Evolutionary conservation across 306 rosid genomes (phyloP).

Genomic region (Purshia tridentata): DNA sequence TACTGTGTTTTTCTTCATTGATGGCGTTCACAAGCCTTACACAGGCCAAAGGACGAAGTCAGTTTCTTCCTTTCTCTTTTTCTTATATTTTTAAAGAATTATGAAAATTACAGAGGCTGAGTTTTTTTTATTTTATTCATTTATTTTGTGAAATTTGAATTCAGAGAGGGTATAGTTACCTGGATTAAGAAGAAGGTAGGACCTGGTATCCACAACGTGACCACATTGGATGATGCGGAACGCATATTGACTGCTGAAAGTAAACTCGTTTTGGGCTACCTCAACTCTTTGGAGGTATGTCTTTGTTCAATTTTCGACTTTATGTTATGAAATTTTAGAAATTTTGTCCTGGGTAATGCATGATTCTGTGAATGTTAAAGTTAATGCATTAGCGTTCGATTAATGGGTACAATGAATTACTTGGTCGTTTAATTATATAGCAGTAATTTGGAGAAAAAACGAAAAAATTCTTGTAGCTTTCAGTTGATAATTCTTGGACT

Average conservation of each 20-base stretch:
- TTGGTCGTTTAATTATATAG: not conserved
- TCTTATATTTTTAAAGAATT: not conserved
- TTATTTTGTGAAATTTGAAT: not conserved
- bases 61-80: slow-evolving; percentile 12
- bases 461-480: not conserved
- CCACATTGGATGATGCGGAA: slow-evolving; percentile 76
- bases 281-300: slow-evolving; percentile 89
- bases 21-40: slow-evolving; percentile 77
- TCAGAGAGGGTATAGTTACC: slow-evolving; percentile 76
- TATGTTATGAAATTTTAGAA: not conserved
- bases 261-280: slow-evolving; percentile 81
- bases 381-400: not conserved
- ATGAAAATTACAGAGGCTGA: not conserved
- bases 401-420: not conserved
- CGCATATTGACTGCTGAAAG: slow-evolving; percentile 61
- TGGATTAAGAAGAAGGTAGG: slow-evolving; percentile 98
- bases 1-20: slow-evolving; percentile 64
- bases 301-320: not conserved
- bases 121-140: not conserved
- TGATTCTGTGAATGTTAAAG: not conserved
- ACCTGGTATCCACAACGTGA: slow-evolving; percentile 77
- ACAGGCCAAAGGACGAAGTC: slow-evolving; percentile 82
- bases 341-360: not conserved
- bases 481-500: not conserved
- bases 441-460: not conserved